phyloP scores from a whole-genome alignment of 2,329 filamentous ascomycete genomes.

The Neonectria coccinea region DNA sequence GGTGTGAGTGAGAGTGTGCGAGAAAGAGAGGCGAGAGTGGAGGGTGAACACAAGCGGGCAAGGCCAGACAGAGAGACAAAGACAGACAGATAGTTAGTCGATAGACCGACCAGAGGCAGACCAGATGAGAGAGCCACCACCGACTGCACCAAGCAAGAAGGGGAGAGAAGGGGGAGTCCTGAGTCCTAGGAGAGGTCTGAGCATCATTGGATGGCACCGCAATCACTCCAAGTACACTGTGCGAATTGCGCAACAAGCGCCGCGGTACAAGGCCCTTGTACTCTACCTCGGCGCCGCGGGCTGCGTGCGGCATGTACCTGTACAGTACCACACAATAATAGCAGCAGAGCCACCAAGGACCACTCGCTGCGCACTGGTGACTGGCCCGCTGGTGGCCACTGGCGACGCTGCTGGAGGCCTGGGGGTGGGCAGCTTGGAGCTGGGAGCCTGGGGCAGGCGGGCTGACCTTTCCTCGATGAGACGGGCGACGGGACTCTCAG shows the following conservation, averaged over 20 bases:
- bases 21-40: conserved; percentile 21
- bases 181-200: conserved; percentile 43
- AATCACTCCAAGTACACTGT: conserved; percentile 51
- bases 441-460: conserved; percentile 35
- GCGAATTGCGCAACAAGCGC: conserved; percentile 35
- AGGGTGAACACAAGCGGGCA: conserved; percentile 18
- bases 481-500: conserved; percentile 13
- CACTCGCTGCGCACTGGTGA: conserved; percentile 36
- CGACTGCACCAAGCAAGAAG: conserved; percentile 2
- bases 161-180: conserved; percentile 14
- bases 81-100: too few relatives aligned
- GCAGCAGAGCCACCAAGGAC: conserved; percentile 41
- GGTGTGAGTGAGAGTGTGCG: conserved; percentile 22
- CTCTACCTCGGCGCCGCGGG: conserved; percentile 51
- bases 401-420: conserved; percentile 31
- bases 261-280: conserved; percentile 51
- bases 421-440: conserved; percentile 37
- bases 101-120: too few relatives aligned
- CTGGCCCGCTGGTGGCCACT: conserved; percentile 39
- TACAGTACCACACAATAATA: conserved; percentile 54
- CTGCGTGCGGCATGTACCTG: conserved; percentile 50
- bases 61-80: conserved; percentile 1
- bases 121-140: conserved; percentile 10
- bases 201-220: conserved; percentile 29
- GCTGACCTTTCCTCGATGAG: conserved; percentile 33